Evolutionary conservation across 2,329 filamentous ascomycete species (phyloP).

Genomic region (Laburnicola sp.): DNA sequence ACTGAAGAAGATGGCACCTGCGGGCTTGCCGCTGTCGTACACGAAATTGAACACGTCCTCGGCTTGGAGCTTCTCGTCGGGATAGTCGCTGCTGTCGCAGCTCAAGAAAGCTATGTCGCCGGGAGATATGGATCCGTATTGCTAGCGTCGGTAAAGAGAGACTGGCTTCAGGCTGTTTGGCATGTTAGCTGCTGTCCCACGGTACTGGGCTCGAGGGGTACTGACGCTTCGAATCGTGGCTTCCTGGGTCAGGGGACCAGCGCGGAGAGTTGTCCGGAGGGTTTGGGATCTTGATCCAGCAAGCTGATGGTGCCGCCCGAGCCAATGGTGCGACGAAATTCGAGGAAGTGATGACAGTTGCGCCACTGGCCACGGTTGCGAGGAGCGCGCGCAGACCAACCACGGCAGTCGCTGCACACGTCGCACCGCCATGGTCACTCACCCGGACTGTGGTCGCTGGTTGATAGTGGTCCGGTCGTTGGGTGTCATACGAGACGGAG

Average conservation of each 20-base stretch:
- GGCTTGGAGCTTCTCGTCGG: conserved; percentile 43
- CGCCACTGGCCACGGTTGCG: conserved; percentile 15
- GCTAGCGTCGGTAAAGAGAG: conserved; percentile 42
- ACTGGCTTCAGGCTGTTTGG: conserved; percentile 30
- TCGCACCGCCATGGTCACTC: conserved; percentile 21
- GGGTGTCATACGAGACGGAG: conserved; percentile 1
- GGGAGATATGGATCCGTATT: conserved; percentile 32
- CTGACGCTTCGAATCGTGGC: conserved; percentile 24
- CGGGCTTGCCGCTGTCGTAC: conserved; percentile 54
- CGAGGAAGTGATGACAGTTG: conserved; percentile 31
- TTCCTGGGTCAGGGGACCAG: conserved; percentile 33
- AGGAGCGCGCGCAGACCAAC: conserved; percentile 30
- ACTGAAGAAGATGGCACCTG: conserved; percentile 71
- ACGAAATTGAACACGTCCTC: conserved; percentile 51
- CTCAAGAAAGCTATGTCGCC: conserved; percentile 50
- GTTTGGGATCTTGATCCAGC: conserved; percentile 12
- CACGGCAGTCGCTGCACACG: conserved; percentile 20
- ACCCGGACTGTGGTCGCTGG: not conserved
- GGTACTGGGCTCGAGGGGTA: conserved; percentile 1
- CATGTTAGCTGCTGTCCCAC: conserved; percentile 11
- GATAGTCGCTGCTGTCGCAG: conserved; percentile 49
- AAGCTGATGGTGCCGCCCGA: conserved; percentile 20
- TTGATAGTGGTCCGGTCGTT: not conserved
- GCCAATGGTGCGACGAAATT: conserved; percentile 25
- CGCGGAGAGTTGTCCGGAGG: conserved; percentile 22